These are phyloP conservation scores for Amborella trichopoda DNA, from an alignment of 164 flowering plant genomes.

Conservation along the genomic window DNA sequence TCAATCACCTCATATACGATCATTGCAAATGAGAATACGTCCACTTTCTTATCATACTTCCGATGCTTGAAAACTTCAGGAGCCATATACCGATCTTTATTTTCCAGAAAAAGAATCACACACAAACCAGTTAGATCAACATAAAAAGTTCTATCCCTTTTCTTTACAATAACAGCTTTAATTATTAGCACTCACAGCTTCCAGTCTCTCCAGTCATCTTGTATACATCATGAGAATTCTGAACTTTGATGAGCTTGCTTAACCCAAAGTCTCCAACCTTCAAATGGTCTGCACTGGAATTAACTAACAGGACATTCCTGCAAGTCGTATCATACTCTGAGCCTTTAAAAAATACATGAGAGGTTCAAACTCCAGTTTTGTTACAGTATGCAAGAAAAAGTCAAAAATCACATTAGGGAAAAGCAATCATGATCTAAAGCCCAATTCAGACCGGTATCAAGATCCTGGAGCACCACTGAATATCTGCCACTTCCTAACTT, in stretches of 20 bases:
- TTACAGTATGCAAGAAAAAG: too few relatives aligned
- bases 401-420: too few relatives aligned
- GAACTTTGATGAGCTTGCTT: constrained; percentile 94
- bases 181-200: constrained; percentile 61
- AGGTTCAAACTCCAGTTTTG: too few relatives aligned
- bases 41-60: constrained; percentile 96
- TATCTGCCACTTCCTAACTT: too few relatives aligned
- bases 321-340: constrained; percentile 4
- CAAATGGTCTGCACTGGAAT: constrained; percentile 87
- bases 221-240: constrained; percentile 90
- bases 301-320: constrained; percentile 98
- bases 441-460: too few relatives aligned
- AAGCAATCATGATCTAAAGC: too few relatives aligned
- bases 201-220: constrained; percentile 99
- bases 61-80: constrained; percentile 99
- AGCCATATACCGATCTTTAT: constrained; percentile 94
- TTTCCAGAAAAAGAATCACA: constrained; percentile 3
- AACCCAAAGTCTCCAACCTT: constrained; percentile 99
- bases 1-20: constrained; percentile 81
- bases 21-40: constrained; percentile 98
- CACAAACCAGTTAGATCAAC: constrained; percentile 3
- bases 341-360: too few relatives aligned
- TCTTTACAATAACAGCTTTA: not conserved
- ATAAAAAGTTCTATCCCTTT: not conserved
- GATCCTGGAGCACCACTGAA: too few relatives aligned